Evolutionary conservation across 257 asterid genomes (phyloP).

Genomic region (Paulownia fortunei): DNA sequence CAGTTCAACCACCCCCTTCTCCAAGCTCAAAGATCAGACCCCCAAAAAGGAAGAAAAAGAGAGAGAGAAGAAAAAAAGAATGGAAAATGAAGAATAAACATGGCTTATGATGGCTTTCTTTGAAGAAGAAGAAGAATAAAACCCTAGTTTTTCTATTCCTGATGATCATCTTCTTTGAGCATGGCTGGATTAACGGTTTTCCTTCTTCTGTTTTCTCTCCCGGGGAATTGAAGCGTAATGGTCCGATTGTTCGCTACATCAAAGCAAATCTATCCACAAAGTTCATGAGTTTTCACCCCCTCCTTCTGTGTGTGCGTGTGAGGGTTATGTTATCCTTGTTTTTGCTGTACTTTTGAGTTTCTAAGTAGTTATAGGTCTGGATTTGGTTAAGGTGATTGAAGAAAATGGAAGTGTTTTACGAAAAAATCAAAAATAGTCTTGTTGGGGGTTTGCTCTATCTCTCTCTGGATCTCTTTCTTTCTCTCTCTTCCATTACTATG

Average conservation of each 20-base stretch:
- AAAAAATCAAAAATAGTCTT: not conserved
- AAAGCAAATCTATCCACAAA: not conserved
- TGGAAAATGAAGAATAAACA: conserved; percentile 32
- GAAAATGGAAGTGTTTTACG: not conserved
- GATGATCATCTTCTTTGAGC: conserved; percentile 21
- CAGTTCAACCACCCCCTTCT: conserved; percentile 35
- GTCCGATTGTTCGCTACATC: conserved; percentile 60
- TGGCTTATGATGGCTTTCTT: conserved; percentile 33
- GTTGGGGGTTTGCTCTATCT: conserved; percentile 10
- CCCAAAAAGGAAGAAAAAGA: conserved; percentile 40
- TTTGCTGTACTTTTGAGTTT: not conserved
- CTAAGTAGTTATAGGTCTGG: not conserved
- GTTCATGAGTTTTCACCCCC: not conserved
- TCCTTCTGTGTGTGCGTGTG: not conserved
- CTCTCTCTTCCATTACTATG: not conserved
- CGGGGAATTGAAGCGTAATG: conserved; percentile 75
- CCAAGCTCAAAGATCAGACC: conserved; percentile 33
- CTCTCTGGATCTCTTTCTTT: conserved; percentile 7
- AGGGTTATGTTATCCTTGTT: not conserved
- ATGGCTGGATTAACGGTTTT: conserved; percentile 14
- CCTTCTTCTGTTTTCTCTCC: conserved; percentile 46
- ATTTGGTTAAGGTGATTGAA: conserved; percentile 13
- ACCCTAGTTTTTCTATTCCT: conserved; percentile 52
- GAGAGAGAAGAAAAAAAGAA: not conserved
- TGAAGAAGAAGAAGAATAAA: conserved; percentile 40